Percentiles rank a stretch among this genome's conserved stretches.
phyloP scores from a whole-genome alignment of 2,329 filamentous ascomycete genomes.

The Alternaria alternata region DNA sequence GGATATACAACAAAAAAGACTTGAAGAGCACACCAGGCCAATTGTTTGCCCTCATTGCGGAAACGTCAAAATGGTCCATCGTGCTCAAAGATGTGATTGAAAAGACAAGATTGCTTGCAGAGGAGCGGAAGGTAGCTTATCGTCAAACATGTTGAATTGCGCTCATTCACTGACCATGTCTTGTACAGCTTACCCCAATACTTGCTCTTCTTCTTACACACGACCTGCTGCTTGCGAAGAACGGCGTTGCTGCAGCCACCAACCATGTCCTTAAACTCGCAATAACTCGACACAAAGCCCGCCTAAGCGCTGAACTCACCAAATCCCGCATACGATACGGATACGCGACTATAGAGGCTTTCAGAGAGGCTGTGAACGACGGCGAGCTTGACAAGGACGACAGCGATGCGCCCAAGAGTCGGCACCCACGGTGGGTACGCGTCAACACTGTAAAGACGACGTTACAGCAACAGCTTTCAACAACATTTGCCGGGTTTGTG shows the following conservation, averaged over 20 bases:
- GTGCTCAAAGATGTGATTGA: constrained; percentile 92
- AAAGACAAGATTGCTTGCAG: constrained; percentile 74
- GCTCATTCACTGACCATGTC: constrained; percentile 12
- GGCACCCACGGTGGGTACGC: constrained; percentile 89
- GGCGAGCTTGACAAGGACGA: constrained; percentile 37
- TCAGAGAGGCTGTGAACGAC: constrained; percentile 67
- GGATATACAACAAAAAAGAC: constrained; percentile 77
- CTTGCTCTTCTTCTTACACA: constrained; percentile 85
- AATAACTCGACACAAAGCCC: constrained; percentile 81
- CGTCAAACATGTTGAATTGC: background rate
- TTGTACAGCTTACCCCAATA: constrained; percentile 74
- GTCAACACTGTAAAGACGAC: constrained; percentile 81
- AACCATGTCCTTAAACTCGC: constrained; percentile 79
- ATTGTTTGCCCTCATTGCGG: constrained; percentile 85
- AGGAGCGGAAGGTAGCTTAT: constrained; percentile 78
- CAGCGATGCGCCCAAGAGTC: constrained; percentile 54
- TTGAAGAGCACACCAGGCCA: constrained; percentile 81
- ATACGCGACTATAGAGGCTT: constrained; percentile 70
- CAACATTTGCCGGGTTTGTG: constrained; percentile 73
- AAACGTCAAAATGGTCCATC: constrained; percentile 89
- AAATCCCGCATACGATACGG: constrained; percentile 77
- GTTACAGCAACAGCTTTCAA: constrained; percentile 74
- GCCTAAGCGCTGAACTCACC: constrained; percentile 82
- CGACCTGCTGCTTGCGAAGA: constrained; percentile 82
- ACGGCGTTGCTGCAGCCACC: constrained; percentile 80